Conservation (phyloP, 1,139 yeast genomes). For the Spencermartinsiella ligniputridi region DNA sequence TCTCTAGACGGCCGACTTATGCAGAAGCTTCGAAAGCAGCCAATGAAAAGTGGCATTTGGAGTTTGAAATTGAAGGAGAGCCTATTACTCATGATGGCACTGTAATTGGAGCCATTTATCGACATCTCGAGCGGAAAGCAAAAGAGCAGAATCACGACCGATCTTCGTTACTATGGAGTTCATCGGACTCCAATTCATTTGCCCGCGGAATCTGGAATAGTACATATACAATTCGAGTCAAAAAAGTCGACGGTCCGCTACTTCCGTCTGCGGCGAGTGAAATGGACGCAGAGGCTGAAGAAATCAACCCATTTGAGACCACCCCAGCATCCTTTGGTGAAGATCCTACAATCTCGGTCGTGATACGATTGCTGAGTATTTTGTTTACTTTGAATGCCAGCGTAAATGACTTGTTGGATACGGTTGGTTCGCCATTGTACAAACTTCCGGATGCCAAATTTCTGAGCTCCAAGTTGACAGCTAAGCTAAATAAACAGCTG, state of each 20-base stretch:
- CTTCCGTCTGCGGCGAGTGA: constrained; percentile 15
- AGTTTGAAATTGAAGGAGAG: constrained; percentile 60
- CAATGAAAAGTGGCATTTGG: constrained; percentile 43
- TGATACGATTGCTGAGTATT: constrained; percentile 53
- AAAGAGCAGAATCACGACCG: constrained; percentile 8
- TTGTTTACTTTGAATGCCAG: constrained; percentile 46
- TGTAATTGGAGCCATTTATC: constrained; percentile 72
- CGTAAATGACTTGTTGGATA: constrained; percentile 19
- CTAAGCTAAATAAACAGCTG: constrained; percentile 78
- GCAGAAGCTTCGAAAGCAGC: constrained; percentile 15
- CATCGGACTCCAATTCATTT: constrained; percentile 26
- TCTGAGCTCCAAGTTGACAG: constrained; percentile 77
- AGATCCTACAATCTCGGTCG: constrained; percentile 45
- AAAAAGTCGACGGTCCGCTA: constrained; percentile 38
- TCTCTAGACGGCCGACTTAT: constrained; percentile 2
- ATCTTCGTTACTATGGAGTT: background rate
- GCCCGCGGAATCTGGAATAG: constrained; percentile 53
- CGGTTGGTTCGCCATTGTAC: constrained; percentile 5
- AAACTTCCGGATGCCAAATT: constrained; percentile 45
- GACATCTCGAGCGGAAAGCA: constrained; percentile 39
- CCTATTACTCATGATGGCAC: constrained; percentile 66
- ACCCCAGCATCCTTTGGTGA: constrained; percentile 36
- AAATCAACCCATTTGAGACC: constrained; percentile 27
- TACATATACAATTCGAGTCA: constrained; percentile 52
- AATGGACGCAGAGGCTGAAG: constrained; percentile 31